Percentiles rank a stretch among this genome's conserved stretches.
These are phyloP conservation scores for Aspergillus amoenus DNA, from an alignment of 2,329 filamentous ascomycete species.

Conservation along the genomic window DNA sequence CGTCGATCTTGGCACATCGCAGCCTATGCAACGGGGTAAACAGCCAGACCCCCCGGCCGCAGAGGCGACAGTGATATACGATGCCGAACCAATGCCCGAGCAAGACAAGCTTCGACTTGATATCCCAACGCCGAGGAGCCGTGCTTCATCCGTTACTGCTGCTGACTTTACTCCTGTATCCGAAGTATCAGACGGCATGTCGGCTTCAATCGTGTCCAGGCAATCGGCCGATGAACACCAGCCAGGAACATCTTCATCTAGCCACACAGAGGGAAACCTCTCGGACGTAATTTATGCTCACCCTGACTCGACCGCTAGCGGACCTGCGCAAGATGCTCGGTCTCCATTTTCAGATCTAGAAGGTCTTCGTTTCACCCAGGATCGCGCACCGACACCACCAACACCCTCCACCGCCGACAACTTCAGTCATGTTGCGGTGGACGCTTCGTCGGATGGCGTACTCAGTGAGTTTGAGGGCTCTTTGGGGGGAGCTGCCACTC, in stretches of 20 bases:
- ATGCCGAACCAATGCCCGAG: slow-evolving; percentile 17
- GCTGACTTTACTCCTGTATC: slow-evolving; percentile 48
- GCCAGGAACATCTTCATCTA: slow-evolving; percentile 20
- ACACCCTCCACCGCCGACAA: slow-evolving; percentile 37
- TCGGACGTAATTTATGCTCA: slow-evolving; percentile 36
- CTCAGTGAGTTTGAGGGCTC: slow-evolving; percentile 39
- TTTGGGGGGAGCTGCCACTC: slow-evolving; percentile 35
- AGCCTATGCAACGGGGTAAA: slow-evolving; percentile 28
- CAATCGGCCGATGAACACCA: background rate
- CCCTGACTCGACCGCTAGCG: slow-evolving; percentile 23
- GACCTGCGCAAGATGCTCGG: slow-evolving; percentile 15
- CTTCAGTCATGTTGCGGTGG: slow-evolving; percentile 36
- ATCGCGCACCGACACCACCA: slow-evolving; percentile 37
- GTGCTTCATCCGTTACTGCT: slow-evolving; percentile 43
- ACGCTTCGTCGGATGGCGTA: slow-evolving; percentile 38
- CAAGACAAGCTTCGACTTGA: slow-evolving; percentile 26
- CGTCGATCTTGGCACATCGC: slow-evolving; percentile 30
- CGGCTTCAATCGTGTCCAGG: slow-evolving; percentile 1
- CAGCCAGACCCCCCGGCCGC: slow-evolving; percentile 6
- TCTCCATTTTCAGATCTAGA: slow-evolving; percentile 25
- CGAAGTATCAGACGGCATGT: slow-evolving; percentile 32
- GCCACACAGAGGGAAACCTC: slow-evolving; percentile 32
- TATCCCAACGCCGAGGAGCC: slow-evolving; percentile 37
- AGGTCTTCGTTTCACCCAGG: slow-evolving; percentile 17
- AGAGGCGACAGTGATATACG: slow-evolving; percentile 7